Conservation (phyloP, 2,329 filamentous ascomycete genomes). For the Fusarium albosuccineum region DNA sequence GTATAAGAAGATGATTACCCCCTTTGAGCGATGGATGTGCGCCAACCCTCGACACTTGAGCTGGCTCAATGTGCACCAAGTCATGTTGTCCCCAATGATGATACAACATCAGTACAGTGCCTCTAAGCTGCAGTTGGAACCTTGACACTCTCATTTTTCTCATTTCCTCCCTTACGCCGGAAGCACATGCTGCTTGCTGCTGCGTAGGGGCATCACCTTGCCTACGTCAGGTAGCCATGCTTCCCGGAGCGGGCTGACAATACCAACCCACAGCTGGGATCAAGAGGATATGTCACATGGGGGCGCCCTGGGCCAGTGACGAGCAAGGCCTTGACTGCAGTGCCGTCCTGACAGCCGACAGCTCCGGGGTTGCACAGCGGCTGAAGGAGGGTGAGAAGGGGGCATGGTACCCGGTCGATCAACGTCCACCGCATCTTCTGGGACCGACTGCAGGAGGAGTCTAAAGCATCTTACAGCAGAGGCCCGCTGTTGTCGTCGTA, state of each 20-base stretch:
- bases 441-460: slow-evolving; percentile 4
- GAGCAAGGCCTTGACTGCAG: slow-evolving; percentile 15
- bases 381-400: slow-evolving; percentile 11
- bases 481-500: slow-evolving; percentile 17
- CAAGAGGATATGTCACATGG: slow-evolving; percentile 36
- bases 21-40: slow-evolving; percentile 12
- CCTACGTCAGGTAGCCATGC: slow-evolving; percentile 15
- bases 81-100: slow-evolving; percentile 12
- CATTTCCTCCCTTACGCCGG: neutral
- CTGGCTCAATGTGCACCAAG: slow-evolving; percentile 38
- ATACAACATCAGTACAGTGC: slow-evolving; percentile 8
- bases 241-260: slow-evolving; percentile 10
- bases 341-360: slow-evolving; percentile 32
- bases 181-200: neutral
- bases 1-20: slow-evolving; percentile 7
- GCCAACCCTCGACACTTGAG: slow-evolving; percentile 38
- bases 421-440: slow-evolving; percentile 25
- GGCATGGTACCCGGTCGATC: slow-evolving; percentile 5
- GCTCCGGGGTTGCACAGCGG: slow-evolving; percentile 34
- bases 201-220: slow-evolving; percentile 10
- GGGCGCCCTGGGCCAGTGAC: slow-evolving; percentile 16
- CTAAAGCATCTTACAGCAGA: neutral
- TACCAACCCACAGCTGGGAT: slow-evolving; percentile 11
- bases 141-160: slow-evolving; percentile 9
- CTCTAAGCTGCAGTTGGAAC: slow-evolving; percentile 37